These are phyloP conservation scores for Tillandsia leiboldiana DNA, from an alignment of 176 grass and related monocot species.

Conservation along the genomic window DNA sequence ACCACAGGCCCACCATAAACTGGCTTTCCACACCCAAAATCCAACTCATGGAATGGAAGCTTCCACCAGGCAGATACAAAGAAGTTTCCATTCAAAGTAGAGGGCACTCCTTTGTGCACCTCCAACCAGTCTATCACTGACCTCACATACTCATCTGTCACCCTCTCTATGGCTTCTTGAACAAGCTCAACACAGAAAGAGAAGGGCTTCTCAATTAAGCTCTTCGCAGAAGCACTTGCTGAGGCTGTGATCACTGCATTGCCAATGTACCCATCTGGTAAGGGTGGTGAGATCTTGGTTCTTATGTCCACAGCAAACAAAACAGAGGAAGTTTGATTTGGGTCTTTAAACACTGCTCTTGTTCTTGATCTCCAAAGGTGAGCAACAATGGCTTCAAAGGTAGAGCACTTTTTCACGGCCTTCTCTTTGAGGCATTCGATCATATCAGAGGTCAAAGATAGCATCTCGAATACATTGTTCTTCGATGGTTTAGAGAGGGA, in stretches of 20 bases:
- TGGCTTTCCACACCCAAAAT: slow-evolving; percentile 37
- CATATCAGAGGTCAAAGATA: slow-evolving; percentile 18
- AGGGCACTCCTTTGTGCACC: slow-evolving; percentile 33
- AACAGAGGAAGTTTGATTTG: slow-evolving; percentile 17
- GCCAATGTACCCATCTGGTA: slow-evolving; percentile 26
- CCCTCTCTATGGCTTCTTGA: slow-evolving; percentile 31
- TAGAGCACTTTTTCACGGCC: slow-evolving; percentile 26
- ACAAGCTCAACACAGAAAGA: slow-evolving; percentile 32
- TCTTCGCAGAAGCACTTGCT: slow-evolving; percentile 19
- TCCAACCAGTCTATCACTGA: slow-evolving; percentile 43
- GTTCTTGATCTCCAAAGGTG: slow-evolving; percentile 42
- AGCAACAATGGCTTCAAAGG: slow-evolving; percentile 37
- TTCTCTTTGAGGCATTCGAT: slow-evolving; percentile 29
- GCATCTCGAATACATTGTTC: slow-evolving; percentile 16
- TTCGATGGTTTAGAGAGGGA: slow-evolving; percentile 8
- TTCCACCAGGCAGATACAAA: slow-evolving; percentile 47
- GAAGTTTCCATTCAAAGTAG: slow-evolving; percentile 26
- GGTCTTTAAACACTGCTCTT: slow-evolving; percentile 25
- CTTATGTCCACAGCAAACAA: slow-evolving; percentile 40
- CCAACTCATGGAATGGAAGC: slow-evolving; percentile 41
- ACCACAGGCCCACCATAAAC: slow-evolving; percentile 38
- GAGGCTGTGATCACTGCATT: slow-evolving; percentile 30
- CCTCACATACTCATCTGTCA: slow-evolving; percentile 39
- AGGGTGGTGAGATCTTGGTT: slow-evolving; percentile 28
- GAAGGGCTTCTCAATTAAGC: slow-evolving; percentile 26